A percentile compares a stretch with the other conserved stretches of the same genome.
Evolutionary conservation across 2,329 filamentous ascomycete species (phyloP).

Genomic region (Colletotrichum destructivum): DNA sequence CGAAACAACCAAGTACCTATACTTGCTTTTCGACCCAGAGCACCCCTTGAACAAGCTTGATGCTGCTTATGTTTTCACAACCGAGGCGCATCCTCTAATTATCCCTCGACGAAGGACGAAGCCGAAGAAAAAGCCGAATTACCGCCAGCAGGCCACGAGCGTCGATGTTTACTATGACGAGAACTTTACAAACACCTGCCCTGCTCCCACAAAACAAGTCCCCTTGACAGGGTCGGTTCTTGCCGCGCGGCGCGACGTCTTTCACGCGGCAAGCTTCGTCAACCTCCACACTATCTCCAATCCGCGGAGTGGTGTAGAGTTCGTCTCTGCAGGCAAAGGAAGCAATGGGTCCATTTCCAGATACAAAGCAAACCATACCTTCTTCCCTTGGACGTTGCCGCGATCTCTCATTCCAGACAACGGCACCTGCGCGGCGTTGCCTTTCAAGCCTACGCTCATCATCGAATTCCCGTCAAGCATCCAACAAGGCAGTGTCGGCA

Average conservation of each 20-base stretch:
- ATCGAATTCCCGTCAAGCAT: slow-evolving; percentile 73
- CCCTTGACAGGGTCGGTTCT: slow-evolving; percentile 84
- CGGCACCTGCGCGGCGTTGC: slow-evolving; percentile 82
- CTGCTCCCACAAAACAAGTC: slow-evolving; percentile 69
- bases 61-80: slow-evolving; percentile 92
- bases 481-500: slow-evolving; percentile 50
- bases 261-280: slow-evolving; percentile 89
- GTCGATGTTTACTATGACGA: slow-evolving; percentile 58
- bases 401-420: slow-evolving; percentile 80
- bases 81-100: slow-evolving; percentile 93
- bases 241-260: slow-evolving; percentile 85
- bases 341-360: slow-evolving; percentile 50
- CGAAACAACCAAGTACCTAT: slow-evolving; percentile 96
- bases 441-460: slow-evolving; percentile 78
- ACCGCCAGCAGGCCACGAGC: slow-evolving; percentile 40
- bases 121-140: slow-evolving; percentile 41
- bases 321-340: slow-evolving; percentile 59
- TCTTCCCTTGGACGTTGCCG: slow-evolving; percentile 95
- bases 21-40: slow-evolving; percentile 86
- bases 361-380: slow-evolving; percentile 81
- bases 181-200: slow-evolving; percentile 75
- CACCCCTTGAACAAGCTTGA: slow-evolving; percentile 93
- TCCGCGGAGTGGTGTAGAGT: slow-evolving; percentile 64
- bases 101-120: slow-evolving; percentile 71
- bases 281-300: slow-evolving; percentile 84